Evolutionary conservation across 1,284 basidiomycete species (phyloP).

Genomic region (Schizophyllum commune): DNA sequence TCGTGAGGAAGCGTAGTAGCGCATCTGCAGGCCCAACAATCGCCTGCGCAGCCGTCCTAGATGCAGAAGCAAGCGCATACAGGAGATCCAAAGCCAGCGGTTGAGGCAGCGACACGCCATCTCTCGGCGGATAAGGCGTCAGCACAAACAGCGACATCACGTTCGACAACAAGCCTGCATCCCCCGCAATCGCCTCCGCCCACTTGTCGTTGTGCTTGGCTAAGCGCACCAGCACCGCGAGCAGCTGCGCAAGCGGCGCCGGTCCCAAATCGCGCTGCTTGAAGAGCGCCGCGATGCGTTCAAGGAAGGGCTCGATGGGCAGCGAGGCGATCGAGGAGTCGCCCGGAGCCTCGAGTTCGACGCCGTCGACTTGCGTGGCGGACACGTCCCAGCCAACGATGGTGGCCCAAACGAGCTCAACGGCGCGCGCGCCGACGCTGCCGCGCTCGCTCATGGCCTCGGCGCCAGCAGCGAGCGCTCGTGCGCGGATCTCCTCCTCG

Average conservation of each 20-base stretch:
- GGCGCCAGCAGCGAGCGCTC: constrained; percentile 57
- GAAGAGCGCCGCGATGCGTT: constrained; percentile 34
- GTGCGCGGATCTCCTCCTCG: constrained; percentile 39
- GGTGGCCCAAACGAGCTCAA: constrained; percentile 67
- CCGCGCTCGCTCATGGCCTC: constrained; percentile 62
- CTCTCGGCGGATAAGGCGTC: neutral
- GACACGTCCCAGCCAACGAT: constrained; percentile 50
- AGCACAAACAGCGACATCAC: constrained; percentile 30
- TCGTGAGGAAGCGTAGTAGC: constrained; percentile 70
- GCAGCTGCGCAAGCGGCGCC: constrained; percentile 48
- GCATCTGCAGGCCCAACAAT: constrained; percentile 53
- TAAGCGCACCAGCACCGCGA: constrained; percentile 57
- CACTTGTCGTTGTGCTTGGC: constrained; percentile 47
- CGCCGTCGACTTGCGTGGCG: constrained; percentile 14
- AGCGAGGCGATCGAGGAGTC: constrained; percentile 34
- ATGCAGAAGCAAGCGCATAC: constrained; percentile 51
- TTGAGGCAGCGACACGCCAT: constrained; percentile 42
- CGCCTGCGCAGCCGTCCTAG: constrained; percentile 57
- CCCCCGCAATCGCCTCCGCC: constrained; percentile 47
- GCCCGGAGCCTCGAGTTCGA: constrained; percentile 29
- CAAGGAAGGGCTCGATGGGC: constrained; percentile 47
- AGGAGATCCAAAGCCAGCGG: constrained; percentile 56
- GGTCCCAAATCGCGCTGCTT: constrained; percentile 34
- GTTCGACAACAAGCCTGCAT: constrained; percentile 45
- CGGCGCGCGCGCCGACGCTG: constrained; percentile 54